Base-by-base conservation (phyloP, 1,139 yeast species). In the Saccharomyces hybrid region DNA sequence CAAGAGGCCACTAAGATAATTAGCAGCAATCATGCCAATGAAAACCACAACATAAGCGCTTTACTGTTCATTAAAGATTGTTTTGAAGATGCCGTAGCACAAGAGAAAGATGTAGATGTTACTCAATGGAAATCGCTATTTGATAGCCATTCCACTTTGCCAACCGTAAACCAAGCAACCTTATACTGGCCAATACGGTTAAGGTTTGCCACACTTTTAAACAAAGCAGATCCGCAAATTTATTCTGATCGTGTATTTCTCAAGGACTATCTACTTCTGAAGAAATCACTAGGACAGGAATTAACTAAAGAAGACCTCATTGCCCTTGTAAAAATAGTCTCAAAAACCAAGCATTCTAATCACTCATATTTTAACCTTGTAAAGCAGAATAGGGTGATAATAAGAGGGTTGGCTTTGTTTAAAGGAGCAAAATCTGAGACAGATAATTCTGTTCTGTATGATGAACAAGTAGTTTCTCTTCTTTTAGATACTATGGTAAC, bases 241-340 rank as follows among this genome's bases (percentile, higher is more conserved):
- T 60, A 60, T 47, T 52, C 54, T 16, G 47, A 42, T 9, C 49
- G 47, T 9, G 52, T 53, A 34, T 52, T 64, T 14, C 38, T 57
- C 11, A 53, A 55, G 8, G 64, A 63, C 44, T 64, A 63, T 47
- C 58, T 66, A 26, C 24, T 57, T n/a, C 50, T 59, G 7, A 67
- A 68, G 50, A 58, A 56, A 50, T 42, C 61, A 4, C 47, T 55
- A 12, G 64, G 66, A 1, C 57, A 47, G 11, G 49, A 55, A 2
- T 51, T 66, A 6, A 54, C 58, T 3, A 54, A 52, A 11, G 46
- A 60, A n/a, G 71, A 68, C 47, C 48, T 68, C 3, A 26, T 58
- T 8, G 50, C 58, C 3, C 61, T 63, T 51, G 50, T 67, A 11
- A 57, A 60, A 29, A 31, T 58, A 6, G 55, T 57, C 4, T 42